These are phyloP conservation scores for Alternaria rosae DNA, from an alignment of 2,329 filamentous ascomycete species.

Conservation along the genomic window DNA sequence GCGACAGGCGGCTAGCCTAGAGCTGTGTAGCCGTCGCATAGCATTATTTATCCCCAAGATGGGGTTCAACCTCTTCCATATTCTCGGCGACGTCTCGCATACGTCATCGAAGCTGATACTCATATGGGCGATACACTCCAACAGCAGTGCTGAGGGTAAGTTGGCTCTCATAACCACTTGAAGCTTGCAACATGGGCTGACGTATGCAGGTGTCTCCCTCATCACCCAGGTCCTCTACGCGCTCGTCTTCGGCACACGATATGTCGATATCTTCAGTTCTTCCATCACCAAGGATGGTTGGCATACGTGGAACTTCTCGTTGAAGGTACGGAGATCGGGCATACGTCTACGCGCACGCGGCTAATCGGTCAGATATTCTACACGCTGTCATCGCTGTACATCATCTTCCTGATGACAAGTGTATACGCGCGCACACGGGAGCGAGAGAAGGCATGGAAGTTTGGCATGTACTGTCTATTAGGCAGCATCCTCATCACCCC, in stretches of 20 bases:
- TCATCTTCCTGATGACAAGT: constrained; percentile 85
- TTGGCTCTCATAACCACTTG: background rate
- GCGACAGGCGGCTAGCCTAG: constrained; percentile 30
- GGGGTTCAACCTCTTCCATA: constrained; percentile 67
- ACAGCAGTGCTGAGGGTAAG: constrained; percentile 82
- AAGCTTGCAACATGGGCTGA: constrained; percentile 6
- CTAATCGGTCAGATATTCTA: constrained; percentile 70
- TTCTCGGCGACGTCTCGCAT: constrained; percentile 85
- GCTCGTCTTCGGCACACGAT: constrained; percentile 83
- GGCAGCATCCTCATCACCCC: constrained; percentile 74
- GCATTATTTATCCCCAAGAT: constrained; percentile 24
- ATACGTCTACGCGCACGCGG: background rate
- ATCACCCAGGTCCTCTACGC: constrained; percentile 91
- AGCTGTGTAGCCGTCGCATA: constrained; percentile 33
- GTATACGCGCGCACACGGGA: constrained; percentile 88
- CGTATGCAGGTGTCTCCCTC: constrained; percentile 75
- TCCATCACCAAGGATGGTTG: constrained; percentile 49
- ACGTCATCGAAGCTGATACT: constrained; percentile 87
- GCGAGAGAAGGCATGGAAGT: constrained; percentile 90
- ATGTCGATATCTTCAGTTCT: constrained; percentile 76
- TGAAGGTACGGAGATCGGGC: constrained; percentile 63
- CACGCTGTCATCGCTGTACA: constrained; percentile 82
- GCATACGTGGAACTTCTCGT: constrained; percentile 68
- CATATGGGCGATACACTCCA: constrained; percentile 88
- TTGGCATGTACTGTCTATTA: constrained; percentile 73